Conservation (phyloP, 305 asterid species). For the Euphrasia arctica region DNA sequence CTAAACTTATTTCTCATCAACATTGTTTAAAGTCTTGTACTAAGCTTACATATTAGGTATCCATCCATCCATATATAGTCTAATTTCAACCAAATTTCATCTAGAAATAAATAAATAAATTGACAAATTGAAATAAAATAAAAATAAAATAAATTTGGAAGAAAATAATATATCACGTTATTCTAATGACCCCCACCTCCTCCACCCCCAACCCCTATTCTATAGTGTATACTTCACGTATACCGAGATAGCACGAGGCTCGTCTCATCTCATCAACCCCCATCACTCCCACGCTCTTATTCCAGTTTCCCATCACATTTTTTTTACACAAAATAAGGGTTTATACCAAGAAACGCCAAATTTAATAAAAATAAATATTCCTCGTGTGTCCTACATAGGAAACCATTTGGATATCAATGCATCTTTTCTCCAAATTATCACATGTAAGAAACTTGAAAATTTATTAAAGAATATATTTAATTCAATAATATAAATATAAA, state of each 20-base stretch:
- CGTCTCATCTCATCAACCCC: slow-evolving; percentile 4
- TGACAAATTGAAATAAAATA: slow-evolving; percentile 21
- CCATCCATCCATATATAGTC: no score
- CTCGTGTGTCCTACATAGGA: slow-evolving; percentile 25
- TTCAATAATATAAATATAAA: no score
- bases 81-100: background rate
- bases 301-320: background rate
- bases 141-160: slow-evolving; percentile 19
- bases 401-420: slow-evolving; percentile 21
- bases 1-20: no score
- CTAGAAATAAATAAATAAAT: slow-evolving; percentile 22
- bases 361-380: slow-evolving; percentile 8
- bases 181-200: slow-evolving; percentile 31
- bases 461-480: background rate
- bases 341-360: slow-evolving; percentile 12
- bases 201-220: slow-evolving; percentile 5
- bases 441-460: background rate
- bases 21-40: no score
- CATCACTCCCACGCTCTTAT: slow-evolving; percentile 26
- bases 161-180: slow-evolving; percentile 44
- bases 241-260: slow-evolving; percentile 37
- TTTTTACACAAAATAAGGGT: slow-evolving; percentile 7
- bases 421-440: background rate
- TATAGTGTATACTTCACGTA: slow-evolving; percentile 8
- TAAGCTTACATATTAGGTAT: background rate